Evolutionary conservation across 768 basidiomycete genomes (phyloP).

Genomic region (Peribolospora kevripleyi): DNA sequence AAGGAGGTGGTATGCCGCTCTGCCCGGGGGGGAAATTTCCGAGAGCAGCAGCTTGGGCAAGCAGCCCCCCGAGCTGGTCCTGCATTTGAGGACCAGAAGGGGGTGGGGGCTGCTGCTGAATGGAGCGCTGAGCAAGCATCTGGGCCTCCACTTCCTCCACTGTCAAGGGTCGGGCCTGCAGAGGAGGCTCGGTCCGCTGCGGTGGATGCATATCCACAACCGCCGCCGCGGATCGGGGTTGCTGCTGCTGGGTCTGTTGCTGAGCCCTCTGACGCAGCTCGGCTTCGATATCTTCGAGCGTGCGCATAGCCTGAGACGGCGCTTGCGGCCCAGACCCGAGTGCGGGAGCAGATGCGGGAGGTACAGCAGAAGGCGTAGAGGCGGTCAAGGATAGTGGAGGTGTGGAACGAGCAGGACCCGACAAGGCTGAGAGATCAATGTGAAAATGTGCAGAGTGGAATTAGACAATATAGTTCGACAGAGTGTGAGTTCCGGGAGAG

Average conservation of each 20-base stretch:
- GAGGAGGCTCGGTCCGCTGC: neutral
- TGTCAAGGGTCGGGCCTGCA: constrained; percentile 8
- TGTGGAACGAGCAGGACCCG: no score
- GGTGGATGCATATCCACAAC: neutral
- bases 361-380: no score
- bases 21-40: neutral
- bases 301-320: constrained; percentile 4
- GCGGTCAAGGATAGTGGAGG: no score
- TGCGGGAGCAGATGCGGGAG: neutral
- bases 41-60: neutral
- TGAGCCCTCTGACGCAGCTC: constrained; percentile 9
- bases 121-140: constrained; percentile 8
- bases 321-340: neutral
- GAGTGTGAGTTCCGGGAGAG: no score
- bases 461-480: neutral
- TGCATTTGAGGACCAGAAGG: neutral
- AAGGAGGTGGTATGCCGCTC: neutral
- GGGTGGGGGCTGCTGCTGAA: neutral
- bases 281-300: constrained; percentile 18
- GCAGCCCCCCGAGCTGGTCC: neutral
- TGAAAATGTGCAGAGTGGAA: neutral
- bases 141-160: constrained; percentile 17
- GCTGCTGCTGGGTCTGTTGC: neutral
- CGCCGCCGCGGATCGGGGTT: neutral
- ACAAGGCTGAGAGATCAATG: neutral